Conservation (phyloP, 257 asterid genomes). For the Mentha longifolia region DNA sequence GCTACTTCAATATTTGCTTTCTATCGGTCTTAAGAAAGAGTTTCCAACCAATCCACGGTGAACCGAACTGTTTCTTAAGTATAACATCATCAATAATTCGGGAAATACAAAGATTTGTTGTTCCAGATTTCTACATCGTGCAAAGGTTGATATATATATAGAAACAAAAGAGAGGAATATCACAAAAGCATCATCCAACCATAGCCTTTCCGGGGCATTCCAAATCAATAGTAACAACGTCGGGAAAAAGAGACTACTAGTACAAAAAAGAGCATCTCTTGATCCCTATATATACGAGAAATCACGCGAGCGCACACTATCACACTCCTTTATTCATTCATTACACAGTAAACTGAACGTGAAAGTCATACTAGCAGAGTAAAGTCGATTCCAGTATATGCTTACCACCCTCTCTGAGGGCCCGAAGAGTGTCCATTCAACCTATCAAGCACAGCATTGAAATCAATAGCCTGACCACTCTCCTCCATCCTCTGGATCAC, state of each 20-base stretch:
- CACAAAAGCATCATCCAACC: background rate
- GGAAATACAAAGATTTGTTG: background rate
- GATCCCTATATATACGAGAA: slow-evolving; percentile 32
- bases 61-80: no score
- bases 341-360: slow-evolving; percentile 20
- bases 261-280: slow-evolving; percentile 40
- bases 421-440: slow-evolving; percentile 79
- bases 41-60: background rate
- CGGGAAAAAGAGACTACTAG: slow-evolving; percentile 40
- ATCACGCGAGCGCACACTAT: slow-evolving; percentile 26
- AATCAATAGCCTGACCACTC: slow-evolving; percentile 87
- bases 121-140: background rate
- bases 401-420: slow-evolving; percentile 84
- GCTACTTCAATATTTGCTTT: slow-evolving; percentile 4
- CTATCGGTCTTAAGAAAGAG: background rate
- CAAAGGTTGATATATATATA: background rate
- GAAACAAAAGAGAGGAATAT: background rate
- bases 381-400: background rate
- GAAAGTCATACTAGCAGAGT: slow-evolving; percentile 2
- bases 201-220: background rate
- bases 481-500: slow-evolving; percentile 88
- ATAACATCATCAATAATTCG: background rate
- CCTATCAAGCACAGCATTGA: slow-evolving; percentile 74
- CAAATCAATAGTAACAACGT: slow-evolving; percentile 3
- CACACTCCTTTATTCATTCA: slow-evolving; percentile 40